Evolutionary conservation across 306 rosid genomes (phyloP), one percentile per base, ranked within the genome.

Genomic region (Begonia masoniana): DNA sequence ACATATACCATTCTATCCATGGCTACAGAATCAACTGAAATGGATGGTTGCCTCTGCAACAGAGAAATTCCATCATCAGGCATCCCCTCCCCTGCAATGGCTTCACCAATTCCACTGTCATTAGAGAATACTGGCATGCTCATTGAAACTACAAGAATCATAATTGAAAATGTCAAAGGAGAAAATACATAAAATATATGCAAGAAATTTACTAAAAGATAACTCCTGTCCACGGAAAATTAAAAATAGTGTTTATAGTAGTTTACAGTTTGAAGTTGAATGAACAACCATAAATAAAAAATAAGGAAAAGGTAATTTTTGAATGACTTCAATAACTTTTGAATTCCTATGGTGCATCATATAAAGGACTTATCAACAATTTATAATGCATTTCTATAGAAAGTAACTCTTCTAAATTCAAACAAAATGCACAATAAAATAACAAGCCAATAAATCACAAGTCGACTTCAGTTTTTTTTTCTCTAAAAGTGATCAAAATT

Each of bases 81-180:
- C 45, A 39, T 26, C 50, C 73, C 83, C 26, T 58, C 70, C 56
- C 57, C 52, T 47, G 78, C 71, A 65, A 64, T 56, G 24, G 72
- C 78, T 60, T 73, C 80, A 61, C 55, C 65, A 53, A 75, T 68
- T 65, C 55, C 73, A 65, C 55, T 35, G 57, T 66, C 80, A 62
- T 66, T 51, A 13, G 69, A 56, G 60, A 71, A 60, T 47, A 62
- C 69, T 52, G 63, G 69, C 9, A 36, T 63, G 81, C 75, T 73
- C 12, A 74, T 57, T 52, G 78, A 63, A 76, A 77, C 97, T 85
- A 60, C 31, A 61, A 55, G 49, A 82, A 72, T 35, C 21, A 23
- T 26, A 68, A 67, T 14, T 62, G 62, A 54, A 69, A 51, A 68
- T 54, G n/a, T 70, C 58, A 54, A 58, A 54, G 53, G 62, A 52